Conservation (phyloP, 345 rosid genomes). For the Rhodomyrtus tomentosa region DNA sequence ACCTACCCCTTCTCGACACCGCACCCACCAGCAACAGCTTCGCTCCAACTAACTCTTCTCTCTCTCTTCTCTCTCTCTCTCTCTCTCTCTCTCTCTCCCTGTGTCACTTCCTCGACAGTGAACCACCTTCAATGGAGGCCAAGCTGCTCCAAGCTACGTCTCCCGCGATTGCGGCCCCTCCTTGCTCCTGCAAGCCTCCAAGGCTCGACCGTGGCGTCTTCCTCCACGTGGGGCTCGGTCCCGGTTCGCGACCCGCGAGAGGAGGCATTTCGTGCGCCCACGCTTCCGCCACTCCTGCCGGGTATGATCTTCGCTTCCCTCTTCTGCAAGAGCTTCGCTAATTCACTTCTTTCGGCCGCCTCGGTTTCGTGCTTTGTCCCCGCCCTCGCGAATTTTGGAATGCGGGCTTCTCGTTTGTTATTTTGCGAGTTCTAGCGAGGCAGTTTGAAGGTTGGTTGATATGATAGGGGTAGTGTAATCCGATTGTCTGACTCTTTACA, state of each 20-base stretch:
- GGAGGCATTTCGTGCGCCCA: constrained; percentile 11
- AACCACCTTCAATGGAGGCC: background rate
- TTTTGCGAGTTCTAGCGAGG: background rate
- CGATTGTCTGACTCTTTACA: background rate
- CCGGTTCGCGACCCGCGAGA: background rate
- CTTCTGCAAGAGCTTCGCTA: background rate
- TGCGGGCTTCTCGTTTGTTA: background rate
- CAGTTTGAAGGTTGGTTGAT: background rate
- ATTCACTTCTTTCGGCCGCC: no score
- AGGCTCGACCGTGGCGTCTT: background rate
- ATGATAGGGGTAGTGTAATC: background rate
- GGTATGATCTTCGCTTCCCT: constrained; percentile 16
- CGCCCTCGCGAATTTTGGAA: background rate
- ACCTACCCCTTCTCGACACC: background rate
- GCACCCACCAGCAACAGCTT: background rate
- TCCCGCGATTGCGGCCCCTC: background rate
- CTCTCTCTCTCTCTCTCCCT: background rate
- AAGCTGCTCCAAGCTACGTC: background rate
- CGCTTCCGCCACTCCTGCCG: constrained; percentile 29
- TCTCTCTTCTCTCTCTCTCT: background rate
- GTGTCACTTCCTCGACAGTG: background rate
- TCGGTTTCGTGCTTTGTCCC: background rate
- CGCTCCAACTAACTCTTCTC: background rate
- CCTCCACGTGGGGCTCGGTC: background rate
- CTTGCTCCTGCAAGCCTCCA: background rate